phyloP scores from a whole-genome alignment of 768 basidiomycete species.

The Tricholoma bakamatsutake region DNA sequence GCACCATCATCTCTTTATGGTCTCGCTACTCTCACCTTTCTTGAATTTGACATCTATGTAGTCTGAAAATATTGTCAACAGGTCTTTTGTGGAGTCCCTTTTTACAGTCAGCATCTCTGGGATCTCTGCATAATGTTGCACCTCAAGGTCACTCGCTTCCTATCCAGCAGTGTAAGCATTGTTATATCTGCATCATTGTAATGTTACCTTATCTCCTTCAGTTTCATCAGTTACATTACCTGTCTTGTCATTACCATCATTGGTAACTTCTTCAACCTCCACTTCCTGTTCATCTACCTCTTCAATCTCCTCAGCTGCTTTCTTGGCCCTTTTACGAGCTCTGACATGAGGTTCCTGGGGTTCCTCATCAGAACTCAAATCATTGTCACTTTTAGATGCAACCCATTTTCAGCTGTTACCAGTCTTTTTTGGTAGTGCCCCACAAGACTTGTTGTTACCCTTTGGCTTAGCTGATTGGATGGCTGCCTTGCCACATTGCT shows the following conservation, averaged over 20 bases:
- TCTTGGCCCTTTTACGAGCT: not conserved
- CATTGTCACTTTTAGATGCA: not conserved
- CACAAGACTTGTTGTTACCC: too few relatives aligned
- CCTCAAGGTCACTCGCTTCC: conserved; percentile 2
- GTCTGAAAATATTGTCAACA: conserved; percentile 1
- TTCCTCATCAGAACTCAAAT: not conserved
- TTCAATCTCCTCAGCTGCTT: not conserved
- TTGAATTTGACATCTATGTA: not conserved
- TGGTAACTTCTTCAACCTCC: not conserved
- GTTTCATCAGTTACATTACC: not conserved
- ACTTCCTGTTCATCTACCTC: not conserved
- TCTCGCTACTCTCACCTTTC: not conserved
- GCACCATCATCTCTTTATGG: not conserved
- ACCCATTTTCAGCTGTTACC: not conserved
- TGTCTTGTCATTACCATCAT: not conserved
- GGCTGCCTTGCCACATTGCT: too few relatives aligned
- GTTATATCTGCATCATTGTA: not conserved
- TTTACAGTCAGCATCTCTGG: not conserved
- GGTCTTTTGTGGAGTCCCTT: conserved; percentile 2
- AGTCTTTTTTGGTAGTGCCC: too few relatives aligned
- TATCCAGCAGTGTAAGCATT: not conserved
- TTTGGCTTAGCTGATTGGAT: too few relatives aligned
- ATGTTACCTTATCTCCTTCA: not conserved
- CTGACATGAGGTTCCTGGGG: not conserved
- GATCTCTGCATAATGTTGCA: not conserved